A percentile compares a stretch with the other conserved stretches of the same genome.
Conservation (phyloP, 148 eudicot species). For the Silene conica region DNA sequence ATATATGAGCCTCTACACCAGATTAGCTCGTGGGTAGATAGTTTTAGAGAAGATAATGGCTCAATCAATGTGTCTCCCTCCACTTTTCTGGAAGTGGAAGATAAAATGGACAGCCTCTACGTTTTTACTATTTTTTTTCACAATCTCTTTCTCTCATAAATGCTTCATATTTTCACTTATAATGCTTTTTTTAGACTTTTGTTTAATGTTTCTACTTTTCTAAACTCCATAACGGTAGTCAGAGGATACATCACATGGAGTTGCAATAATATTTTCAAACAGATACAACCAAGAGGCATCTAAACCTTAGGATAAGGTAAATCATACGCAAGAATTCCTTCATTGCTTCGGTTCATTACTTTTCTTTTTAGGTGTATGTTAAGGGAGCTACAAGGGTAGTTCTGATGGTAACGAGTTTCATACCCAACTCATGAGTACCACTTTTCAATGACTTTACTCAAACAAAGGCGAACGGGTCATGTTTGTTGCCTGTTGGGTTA, state of each 20-base stretch:
- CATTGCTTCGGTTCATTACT: not conserved
- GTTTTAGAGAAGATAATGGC: slow-evolving; percentile 44
- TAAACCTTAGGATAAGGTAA: slow-evolving; percentile 71
- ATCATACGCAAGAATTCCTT: not conserved
- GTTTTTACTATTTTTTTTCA: slow-evolving; percentile 40
- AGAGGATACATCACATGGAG: slow-evolving; percentile 74
- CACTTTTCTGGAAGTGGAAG: slow-evolving; percentile 45
- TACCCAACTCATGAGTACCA: no score
- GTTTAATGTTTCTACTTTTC: slow-evolving; percentile 5
- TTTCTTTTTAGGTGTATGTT: no score
- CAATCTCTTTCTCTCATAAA: not conserved
- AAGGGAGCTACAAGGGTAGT: no score
- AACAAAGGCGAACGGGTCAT: no score
- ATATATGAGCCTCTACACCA: no score
- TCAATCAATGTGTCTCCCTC: slow-evolving; percentile 53
- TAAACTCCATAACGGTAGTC: slow-evolving; percentile 39
- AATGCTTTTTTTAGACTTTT: no score
- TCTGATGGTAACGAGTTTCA: no score
- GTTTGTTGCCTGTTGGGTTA: not conserved
- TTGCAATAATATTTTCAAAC: slow-evolving; percentile 36
- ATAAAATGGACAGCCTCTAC: slow-evolving; percentile 63
- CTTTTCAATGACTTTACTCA: no score
- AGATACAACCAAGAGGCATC: slow-evolving; percentile 66
- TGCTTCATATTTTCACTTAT: not conserved
- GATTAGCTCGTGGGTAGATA: no score